Base-by-base conservation (phyloP, 2,329 filamentous ascomycete species). In the Dothidotthia symphoricarpi region DNA sequence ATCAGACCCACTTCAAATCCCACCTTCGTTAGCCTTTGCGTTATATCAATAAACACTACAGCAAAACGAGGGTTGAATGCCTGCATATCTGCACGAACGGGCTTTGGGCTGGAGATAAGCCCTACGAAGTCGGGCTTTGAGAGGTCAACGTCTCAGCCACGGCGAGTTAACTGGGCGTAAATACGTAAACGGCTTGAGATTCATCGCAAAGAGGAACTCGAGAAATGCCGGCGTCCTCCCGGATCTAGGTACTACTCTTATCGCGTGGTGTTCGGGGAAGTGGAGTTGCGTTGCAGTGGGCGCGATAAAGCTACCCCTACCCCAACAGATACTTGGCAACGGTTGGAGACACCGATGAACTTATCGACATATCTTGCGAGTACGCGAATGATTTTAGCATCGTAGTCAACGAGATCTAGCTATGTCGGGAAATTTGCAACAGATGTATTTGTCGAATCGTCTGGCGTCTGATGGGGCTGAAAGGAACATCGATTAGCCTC, bases 171-270 rank as follows among this genome's bases (percentile, higher is more conserved):
- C 15, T 34, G 24, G 30, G 25, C 26, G 28, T 31, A 32, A 39
- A 24, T 39, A 47, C 38, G 45, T 47, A 47, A 47, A 28, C 24
- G 36, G 34, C 34, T 32, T 26, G 24, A 33, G 25, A 10, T 12
- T n/a, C 31, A 31, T 39, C 30, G 34, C 13, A 31, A 38, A 22
- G 19, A 27, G 33, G 16, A 17, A 28, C 19, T 31, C 31, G 26
- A 40, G 13, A 25, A 28, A 28, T 15, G 17, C 31, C 36, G 30
- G 31, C 34, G 36, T 32, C 40, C 36, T 22, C 25, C 31, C 26
- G 29, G 31, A 9, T 36, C 34, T 33, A 29, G 36, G 33, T 34
- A 14, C 10, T 5, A 17, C 28, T 27, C 33, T 45, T 42, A 45
- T 45, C 45, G 36, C 25, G 26, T 13, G 11, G 34, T 34, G 19